Base-by-base conservation (phyloP, 192 early-diverging fungal species). In the Coemansia sp. region DNA sequence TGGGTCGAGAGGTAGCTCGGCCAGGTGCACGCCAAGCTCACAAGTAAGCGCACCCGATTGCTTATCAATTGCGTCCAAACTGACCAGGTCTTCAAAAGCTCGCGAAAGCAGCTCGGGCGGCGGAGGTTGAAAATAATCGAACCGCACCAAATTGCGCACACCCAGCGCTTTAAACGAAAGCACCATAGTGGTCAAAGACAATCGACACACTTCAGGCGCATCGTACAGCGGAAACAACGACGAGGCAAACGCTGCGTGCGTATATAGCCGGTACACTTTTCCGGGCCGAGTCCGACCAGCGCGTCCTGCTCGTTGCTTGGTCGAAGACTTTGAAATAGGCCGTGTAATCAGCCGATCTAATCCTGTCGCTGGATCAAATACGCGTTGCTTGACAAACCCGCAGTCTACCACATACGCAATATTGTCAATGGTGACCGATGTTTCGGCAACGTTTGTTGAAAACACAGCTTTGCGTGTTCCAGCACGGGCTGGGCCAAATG, bases 391-490 rank as follows among this genome's bases (percentile, higher is more conserved):
- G 61, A 85, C 85, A 71, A 95, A 94, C 36, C 96, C 96, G 47
- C 92, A 88, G 68, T 98, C 96, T 26, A 98, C 86, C 4, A 98
- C 96, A 70, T 94, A 97, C 20, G 91, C 88, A 40, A 98, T 85
- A 57, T 94, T 94, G 69, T 97, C 94, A 62, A 98, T 94, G 1
- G 96, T 98, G 25, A 95, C 91, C 48, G 90, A 93, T 0, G 96
- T 97, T 78, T 97, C 96, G 17, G 96, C 96, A 62, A 98, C 93
- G 72, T 96, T 97, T 6, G 96, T 98, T 8, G 96, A 89, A 66
- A 97, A 88, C 11, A 98, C 91, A 0, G 91, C 90, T 66, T 91
- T 93, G 75, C 91, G 87, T 25, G 89, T 92, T 68, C 91, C 73
- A 22, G 85, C 88, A 8, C 89, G 89, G 1, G 93, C 86, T 5